Percentiles rank a stretch among this genome's conserved stretches.
Evolutionary conservation across 257 asterid species (phyloP).

Genomic region (Linderniella brevidens): DNA sequence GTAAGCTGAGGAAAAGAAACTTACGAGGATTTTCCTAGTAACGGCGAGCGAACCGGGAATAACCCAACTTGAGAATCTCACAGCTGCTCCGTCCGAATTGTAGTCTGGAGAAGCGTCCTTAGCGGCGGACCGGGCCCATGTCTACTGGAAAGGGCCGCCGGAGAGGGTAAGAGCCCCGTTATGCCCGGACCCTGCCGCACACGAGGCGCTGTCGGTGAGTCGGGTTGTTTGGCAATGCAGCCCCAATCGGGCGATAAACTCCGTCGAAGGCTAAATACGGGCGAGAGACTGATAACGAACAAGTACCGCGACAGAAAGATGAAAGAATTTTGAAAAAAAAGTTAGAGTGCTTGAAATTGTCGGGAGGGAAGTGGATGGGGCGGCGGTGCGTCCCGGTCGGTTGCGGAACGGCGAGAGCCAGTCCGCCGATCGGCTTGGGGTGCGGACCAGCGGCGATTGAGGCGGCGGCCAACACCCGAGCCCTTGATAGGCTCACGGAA

Average conservation of each 20-base stretch:
- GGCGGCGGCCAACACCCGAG: slow-evolving; percentile 11
- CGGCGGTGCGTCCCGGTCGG: slow-evolving; percentile 40
- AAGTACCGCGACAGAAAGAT: neutral
- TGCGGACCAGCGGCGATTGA: slow-evolving; percentile 14
- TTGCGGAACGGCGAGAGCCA: slow-evolving; percentile 27
- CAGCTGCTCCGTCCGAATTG: slow-evolving; percentile 10
- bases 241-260: slow-evolving; percentile 2
- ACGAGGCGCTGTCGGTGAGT: slow-evolving; percentile 8
- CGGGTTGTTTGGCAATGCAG: slow-evolving; percentile 8
- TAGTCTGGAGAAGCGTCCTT: slow-evolving; percentile 10
- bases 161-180: slow-evolving; percentile 7
- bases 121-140: slow-evolving; percentile 3
- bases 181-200: slow-evolving; percentile 7
- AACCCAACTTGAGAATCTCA: slow-evolving; percentile 36
- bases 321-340: slow-evolving; percentile 5
- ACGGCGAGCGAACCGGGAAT: slow-evolving; percentile 44
- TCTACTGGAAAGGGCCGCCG: no score
- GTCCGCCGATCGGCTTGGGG: slow-evolving; percentile 26
- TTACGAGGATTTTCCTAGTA: slow-evolving; percentile 49
- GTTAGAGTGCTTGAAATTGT: slow-evolving; percentile 18
- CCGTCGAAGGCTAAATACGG: slow-evolving; percentile 4
- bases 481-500: slow-evolving; percentile 5
- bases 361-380: slow-evolving; percentile 55
- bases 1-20: slow-evolving; percentile 42
- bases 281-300: slow-evolving; percentile 1